Percentiles rank a stretch among this genome's conserved stretches.
phyloP scores from a whole-genome alignment of 805 yeast species.

The Jamesozyma jinghongensis region DNA sequence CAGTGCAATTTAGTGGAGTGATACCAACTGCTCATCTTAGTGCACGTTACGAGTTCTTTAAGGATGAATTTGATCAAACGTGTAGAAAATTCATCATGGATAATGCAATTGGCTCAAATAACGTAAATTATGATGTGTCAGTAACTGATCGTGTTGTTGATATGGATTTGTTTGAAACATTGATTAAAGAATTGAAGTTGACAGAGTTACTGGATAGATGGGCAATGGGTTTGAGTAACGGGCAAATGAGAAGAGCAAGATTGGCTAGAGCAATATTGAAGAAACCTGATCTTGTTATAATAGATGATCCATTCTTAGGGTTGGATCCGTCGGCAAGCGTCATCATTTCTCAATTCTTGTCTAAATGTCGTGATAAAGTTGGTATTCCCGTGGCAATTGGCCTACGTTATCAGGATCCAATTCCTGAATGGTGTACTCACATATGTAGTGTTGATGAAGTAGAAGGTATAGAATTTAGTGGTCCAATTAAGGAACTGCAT shows the following conservation, averaged over 20 bases:
- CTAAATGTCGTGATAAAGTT: conserved; percentile 7
- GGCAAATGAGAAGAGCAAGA: conserved; percentile 87
- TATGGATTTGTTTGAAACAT: conserved; percentile 30
- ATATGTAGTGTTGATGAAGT: conserved; percentile 50
- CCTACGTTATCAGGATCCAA: conserved; percentile 58
- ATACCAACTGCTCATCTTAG: conserved; percentile 62
- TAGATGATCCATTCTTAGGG: conserved; percentile 92
- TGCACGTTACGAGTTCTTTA: conserved; percentile 80
- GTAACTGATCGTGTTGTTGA: conserved; percentile 26
- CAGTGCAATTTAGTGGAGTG: conserved; percentile 40
- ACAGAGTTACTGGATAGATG: conserved; percentile 55
- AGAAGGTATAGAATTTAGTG: conserved; percentile 44
- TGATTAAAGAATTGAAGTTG: conserved; percentile 46
- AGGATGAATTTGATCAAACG: conserved; percentile 75
- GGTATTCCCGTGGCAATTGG: conserved; percentile 56
- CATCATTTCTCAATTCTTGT: conserved; percentile 40
- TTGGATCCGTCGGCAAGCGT: conserved; percentile 67
- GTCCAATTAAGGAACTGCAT: conserved; percentile 30
- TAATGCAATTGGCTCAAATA: conserved; percentile 36
- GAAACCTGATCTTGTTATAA: conserved; percentile 54
- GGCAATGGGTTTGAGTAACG: conserved; percentile 84
- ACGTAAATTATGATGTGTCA: conserved; percentile 31
- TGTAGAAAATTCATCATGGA: conserved; percentile 53
- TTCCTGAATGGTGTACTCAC: conserved; percentile 77
- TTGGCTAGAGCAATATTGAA: conserved; percentile 64